Evolutionary conservation across 2,329 filamentous ascomycete species (phyloP), one percentile per base, ranked within the genome.

Genomic region (Fusarium sp.): DNA sequence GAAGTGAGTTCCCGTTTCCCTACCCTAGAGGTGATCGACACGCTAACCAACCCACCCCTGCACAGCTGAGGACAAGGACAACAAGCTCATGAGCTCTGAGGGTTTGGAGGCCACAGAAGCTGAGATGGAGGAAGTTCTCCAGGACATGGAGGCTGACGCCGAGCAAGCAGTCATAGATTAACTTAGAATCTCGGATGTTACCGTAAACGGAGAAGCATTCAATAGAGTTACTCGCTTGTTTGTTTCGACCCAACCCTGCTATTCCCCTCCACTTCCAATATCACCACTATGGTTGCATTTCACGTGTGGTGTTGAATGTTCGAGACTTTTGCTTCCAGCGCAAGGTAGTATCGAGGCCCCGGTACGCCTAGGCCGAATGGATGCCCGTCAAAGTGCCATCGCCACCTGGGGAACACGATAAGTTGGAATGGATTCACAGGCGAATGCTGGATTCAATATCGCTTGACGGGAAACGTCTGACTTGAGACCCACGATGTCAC

Each of bases 51-150:
- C 32, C 15, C 41, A 63, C 62, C 65, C 57, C 57, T 72, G 61
- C 62, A 66, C 76, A 92, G 90, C 90, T 67, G 90, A 92, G 82
- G 90, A 91, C 66, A 92, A 91, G 80, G 88, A 90, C 72, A 89
- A 88, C 74, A 91, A 90, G 77, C 85, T 92, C 68, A 92, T 92
- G 89, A 90, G 88, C 78, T 91, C 90, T 13, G 89, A 90, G 34
- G 90, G 90, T 3, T 81, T 92, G 63, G 90, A 92, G 77, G 90
- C 89, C 11, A 91, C 87, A 8, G 88, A 91, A 73, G 86, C 90
- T 62, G 90, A 92, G 76, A 87, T 90, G 81, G 84, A 89, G 52
- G 87, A 88, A 73, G 85, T 85, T 3, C 78, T 87, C 51, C 83
- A 86, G 58, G 84, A 85, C 54, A 77, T 82, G 68, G 84, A 85